phyloP scores from a whole-genome alignment of 2,329 filamentous ascomycete genomes.

The Aspergillus sergii region DNA sequence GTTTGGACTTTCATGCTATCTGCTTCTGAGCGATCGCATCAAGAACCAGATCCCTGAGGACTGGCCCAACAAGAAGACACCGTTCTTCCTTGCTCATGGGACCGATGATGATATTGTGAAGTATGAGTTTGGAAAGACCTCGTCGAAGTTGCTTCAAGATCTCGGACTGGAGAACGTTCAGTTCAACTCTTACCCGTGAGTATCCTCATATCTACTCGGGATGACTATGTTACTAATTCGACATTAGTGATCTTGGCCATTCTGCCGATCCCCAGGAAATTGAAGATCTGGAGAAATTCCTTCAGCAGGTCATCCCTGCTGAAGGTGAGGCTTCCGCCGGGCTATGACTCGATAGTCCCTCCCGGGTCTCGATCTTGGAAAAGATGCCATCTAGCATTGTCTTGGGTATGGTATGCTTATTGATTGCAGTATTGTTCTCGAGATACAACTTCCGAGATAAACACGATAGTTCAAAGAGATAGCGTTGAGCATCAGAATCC shows the following conservation, averaged over 20 bases:
- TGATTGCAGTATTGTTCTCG: constrained; percentile 26
- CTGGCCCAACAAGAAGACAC: constrained; percentile 71
- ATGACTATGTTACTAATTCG: constrained; percentile 12
- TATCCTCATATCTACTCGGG: constrained; percentile 17
- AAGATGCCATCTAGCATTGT: constrained; percentile 20
- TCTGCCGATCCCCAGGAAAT: constrained; percentile 77
- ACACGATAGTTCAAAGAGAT: constrained; percentile 11
- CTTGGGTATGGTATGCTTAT: constrained; percentile 28
- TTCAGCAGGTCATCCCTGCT: constrained; percentile 56
- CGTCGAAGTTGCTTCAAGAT: constrained; percentile 66
- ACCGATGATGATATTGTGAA: constrained; percentile 72
- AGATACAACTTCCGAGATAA: constrained; percentile 15
- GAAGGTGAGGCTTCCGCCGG: constrained; percentile 41
- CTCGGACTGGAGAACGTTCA: constrained; percentile 70
- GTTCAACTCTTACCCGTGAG: constrained; percentile 75
- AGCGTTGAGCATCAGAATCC: constrained; percentile 6
- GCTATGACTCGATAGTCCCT: constrained; percentile 36
- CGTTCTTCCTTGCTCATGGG: constrained; percentile 90
- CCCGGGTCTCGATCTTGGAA: not conserved
- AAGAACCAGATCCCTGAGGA: constrained; percentile 57
- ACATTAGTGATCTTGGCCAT: constrained; percentile 67
- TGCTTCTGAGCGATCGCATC: constrained; percentile 70
- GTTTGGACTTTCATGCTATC: constrained; percentile 80
- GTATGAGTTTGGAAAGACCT: constrained; percentile 68
- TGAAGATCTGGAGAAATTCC: constrained; percentile 73